These are phyloP conservation scores for Talaromyces proteolyticus DNA, from an alignment of 495 filamentous ascomycete genomes.

Conservation along the genomic window DNA sequence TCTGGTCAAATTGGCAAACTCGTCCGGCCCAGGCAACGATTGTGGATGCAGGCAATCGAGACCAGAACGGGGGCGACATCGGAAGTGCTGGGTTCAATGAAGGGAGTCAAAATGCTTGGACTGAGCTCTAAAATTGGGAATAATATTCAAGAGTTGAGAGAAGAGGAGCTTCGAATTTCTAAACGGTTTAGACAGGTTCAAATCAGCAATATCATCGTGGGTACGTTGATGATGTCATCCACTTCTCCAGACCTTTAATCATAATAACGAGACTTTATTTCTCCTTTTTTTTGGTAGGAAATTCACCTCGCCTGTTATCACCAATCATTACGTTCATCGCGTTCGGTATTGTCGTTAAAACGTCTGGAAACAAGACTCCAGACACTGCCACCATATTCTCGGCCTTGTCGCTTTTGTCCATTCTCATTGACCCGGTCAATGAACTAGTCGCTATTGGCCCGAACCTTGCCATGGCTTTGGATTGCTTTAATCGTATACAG, in stretches of 20 bases:
- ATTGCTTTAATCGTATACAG: conserved; percentile 56
- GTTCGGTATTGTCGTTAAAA: conserved; percentile 30
- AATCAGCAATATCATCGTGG: conserved; percentile 4
- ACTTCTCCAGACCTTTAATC: no score
- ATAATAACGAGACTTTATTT: no score
- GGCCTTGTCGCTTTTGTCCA: conserved; percentile 51
- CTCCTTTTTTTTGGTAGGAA: neutral
- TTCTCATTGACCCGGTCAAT: conserved; percentile 50
- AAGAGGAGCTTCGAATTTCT: conserved; percentile 13
- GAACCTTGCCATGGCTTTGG: conserved; percentile 42
- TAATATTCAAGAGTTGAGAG: conserved; percentile 7
- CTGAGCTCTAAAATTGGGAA: conserved; percentile 13
- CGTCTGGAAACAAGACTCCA: neutral
- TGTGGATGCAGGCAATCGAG: conserved; percentile 50
- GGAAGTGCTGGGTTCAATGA: conserved; percentile 46
- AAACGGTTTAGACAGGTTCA: conserved; percentile 12
- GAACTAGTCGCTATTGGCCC: conserved; percentile 50
- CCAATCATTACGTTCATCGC: conserved; percentile 48
- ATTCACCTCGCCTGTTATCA: conserved; percentile 14
- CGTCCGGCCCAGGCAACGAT: conserved; percentile 19
- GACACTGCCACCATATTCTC: conserved; percentile 50
- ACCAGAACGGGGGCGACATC: conserved; percentile 44
- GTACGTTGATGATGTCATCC: neutral
- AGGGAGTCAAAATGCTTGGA: conserved; percentile 51
- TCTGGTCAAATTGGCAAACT: conserved; percentile 1